Evolutionary conservation across 192 early-diverging fungal species (phyloP).

Genomic region (Entophlyctis helioformis): DNA sequence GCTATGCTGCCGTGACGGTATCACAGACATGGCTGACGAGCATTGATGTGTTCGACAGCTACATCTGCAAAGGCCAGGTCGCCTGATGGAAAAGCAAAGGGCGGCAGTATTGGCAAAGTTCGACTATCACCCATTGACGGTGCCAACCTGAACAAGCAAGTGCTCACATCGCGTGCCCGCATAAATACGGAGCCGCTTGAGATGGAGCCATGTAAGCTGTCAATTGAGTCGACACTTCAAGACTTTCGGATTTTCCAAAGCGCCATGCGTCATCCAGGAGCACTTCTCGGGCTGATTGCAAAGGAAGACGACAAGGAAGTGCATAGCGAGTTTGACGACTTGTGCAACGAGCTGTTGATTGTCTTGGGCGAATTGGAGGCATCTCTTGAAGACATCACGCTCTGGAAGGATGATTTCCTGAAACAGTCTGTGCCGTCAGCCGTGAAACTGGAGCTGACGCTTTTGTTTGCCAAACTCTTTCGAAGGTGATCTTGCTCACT

Average conservation of each 20-base stretch:
- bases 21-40: too few species aligned
- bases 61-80: too few species aligned
- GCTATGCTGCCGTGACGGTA: too few species aligned
- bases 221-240: neutral
- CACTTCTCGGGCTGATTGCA: constrained; percentile 6
- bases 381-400: constrained; percentile 36
- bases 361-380: constrained; percentile 33
- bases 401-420: constrained; percentile 43
- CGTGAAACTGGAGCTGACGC: constrained; percentile 35
- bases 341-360: constrained; percentile 29
- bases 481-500: constrained; percentile 34
- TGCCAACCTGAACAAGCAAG: neutral
- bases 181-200: too few species aligned
- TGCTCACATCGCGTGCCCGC: neutral
- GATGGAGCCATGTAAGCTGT: too few species aligned
- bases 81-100: too few species aligned
- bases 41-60: too few species aligned
- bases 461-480: constrained; percentile 36
- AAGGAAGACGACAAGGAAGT: constrained; percentile 11
- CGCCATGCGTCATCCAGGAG: constrained; percentile 15
- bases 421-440: constrained; percentile 26
- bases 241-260: constrained; percentile 15
- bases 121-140: neutral
- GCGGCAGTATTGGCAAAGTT: neutral
- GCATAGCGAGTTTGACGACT: constrained; percentile 24